A percentile compares a stretch with the other conserved stretches of the same genome.
Conservation (phyloP, 768 basidiomycete species). For the Zangia roseola region DNA sequence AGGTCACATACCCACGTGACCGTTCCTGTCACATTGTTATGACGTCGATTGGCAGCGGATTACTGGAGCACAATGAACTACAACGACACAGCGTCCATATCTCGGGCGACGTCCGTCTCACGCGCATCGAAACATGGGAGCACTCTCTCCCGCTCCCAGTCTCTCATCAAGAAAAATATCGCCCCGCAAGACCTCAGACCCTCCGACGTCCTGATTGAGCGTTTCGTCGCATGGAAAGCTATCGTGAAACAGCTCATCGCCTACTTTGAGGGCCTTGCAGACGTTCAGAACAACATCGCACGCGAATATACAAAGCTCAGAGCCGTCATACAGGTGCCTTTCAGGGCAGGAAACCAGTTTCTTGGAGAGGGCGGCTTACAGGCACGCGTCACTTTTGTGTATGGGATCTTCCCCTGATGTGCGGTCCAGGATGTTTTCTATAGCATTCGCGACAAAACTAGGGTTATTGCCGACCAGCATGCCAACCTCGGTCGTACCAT, state of each 20-base stretch:
- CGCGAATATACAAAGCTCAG: slow-evolving; percentile 91
- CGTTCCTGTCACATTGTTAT: slow-evolving; percentile 23
- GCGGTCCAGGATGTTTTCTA: slow-evolving; percentile 81
- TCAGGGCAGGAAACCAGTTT: slow-evolving; percentile 94
- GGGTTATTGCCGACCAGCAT: slow-evolving; percentile 91
- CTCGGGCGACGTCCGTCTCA: slow-evolving; percentile 72
- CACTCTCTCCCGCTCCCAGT: slow-evolving; percentile 75
- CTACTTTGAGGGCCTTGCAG: slow-evolving; percentile 66
- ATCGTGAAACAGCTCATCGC: slow-evolving; percentile 95
- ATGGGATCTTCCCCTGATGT: background rate
- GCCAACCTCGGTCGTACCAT: slow-evolving; percentile 95
- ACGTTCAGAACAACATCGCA: slow-evolving; percentile 94
- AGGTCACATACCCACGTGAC: background rate
- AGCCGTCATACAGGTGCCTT: slow-evolving; percentile 96
- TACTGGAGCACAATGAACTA: slow-evolving; percentile 27
- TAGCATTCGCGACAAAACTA: slow-evolving; percentile 88
- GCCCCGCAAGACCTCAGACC: slow-evolving; percentile 88
- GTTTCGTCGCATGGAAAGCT: slow-evolving; percentile 91
- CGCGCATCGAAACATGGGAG: slow-evolving; percentile 64
- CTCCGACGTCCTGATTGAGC: slow-evolving; percentile 94
- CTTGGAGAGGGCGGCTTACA: slow-evolving; percentile 96
- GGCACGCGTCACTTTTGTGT: slow-evolving; percentile 36
- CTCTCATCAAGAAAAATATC: slow-evolving; percentile 93
- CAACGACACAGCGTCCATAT: slow-evolving; percentile 51
- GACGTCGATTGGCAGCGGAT: slow-evolving; percentile 21